These are phyloP conservation scores for Rhizopogon parksii DNA, from an alignment of 1,284 basidiomycete species.

Conservation along the genomic window DNA sequence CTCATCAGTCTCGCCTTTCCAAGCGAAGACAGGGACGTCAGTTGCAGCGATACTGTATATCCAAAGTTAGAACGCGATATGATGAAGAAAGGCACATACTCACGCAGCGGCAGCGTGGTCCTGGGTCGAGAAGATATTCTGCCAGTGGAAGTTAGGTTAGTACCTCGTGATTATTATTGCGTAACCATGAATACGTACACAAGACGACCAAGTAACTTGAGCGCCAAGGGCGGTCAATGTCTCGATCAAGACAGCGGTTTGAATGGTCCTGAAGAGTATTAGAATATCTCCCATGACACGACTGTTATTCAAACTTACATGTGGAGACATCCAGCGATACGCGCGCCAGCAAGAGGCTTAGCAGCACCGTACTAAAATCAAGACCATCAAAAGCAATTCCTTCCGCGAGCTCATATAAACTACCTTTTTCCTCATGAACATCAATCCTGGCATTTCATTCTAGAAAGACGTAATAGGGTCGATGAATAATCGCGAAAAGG, in stretches of 20 bases:
- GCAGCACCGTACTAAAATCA: conserved; percentile 62
- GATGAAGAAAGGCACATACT: conserved; percentile 26
- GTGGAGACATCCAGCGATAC: conserved; percentile 96
- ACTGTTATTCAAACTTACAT: conserved; percentile 49
- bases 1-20: conserved; percentile 99
- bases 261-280: conserved; percentile 72
- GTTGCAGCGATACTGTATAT: conserved; percentile 83
- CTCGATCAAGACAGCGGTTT: conserved; percentile 96
- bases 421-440: conserved; percentile 85
- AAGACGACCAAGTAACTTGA: conserved; percentile 98
- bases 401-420: conserved; percentile 1
- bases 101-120: conserved; percentile 97
- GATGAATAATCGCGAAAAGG: conserved; percentile 13
- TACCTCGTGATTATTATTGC: background rate
- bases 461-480: conserved; percentile 26
- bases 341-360: conserved; percentile 91
- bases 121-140: conserved; percentile 99
- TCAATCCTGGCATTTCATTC: conserved; percentile 92
- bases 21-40: conserved; percentile 96
- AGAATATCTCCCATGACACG: conserved; percentile 3
- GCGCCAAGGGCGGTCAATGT: conserved; percentile 93
- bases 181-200: conserved; percentile 46
- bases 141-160: conserved; percentile 14
- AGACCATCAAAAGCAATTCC: conserved; percentile 5
- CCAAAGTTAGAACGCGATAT: conserved; percentile 2